Percentiles rank a stretch among this genome's conserved stretches.
Conservation (phyloP, 2,329 filamentous ascomycete species). For the Byssochlamys sp. region DNA sequence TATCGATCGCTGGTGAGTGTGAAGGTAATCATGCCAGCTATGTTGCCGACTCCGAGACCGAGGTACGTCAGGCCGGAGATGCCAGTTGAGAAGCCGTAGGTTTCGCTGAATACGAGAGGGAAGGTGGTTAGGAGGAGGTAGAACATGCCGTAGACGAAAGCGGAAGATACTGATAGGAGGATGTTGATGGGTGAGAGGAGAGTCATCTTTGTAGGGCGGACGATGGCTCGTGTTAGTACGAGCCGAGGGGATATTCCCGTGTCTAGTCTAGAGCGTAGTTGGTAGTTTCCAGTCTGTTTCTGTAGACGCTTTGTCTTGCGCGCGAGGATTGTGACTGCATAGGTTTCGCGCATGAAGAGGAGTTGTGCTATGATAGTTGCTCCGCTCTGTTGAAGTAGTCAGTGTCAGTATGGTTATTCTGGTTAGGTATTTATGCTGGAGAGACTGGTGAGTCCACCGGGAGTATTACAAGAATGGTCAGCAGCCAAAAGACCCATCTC, state of each 20-base stretch:
- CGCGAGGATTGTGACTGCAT: slow-evolving; percentile 32
- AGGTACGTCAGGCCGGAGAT: slow-evolving; percentile 41
- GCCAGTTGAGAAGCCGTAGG: slow-evolving; percentile 42
- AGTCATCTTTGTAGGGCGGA: slow-evolving; percentile 40
- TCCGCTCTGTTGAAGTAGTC: slow-evolving; percentile 23
- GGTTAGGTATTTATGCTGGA: too few relatives aligned
- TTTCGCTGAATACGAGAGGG: slow-evolving; percentile 41
- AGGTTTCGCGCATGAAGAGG: slow-evolving; percentile 36
- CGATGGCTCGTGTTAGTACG: slow-evolving; percentile 37
- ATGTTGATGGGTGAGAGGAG: slow-evolving; percentile 45
- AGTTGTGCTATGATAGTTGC: slow-evolving; percentile 26
- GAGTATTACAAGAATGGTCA: slow-evolving; percentile 19
- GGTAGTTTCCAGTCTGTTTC: slow-evolving; percentile 33
- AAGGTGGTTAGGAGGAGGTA: slow-evolving; percentile 52
- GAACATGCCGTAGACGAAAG: slow-evolving; percentile 48
- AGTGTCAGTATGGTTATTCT: background rate
- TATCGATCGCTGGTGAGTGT: slow-evolving; percentile 10
- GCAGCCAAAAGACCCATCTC: slow-evolving; percentile 29
- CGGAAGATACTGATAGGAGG: slow-evolving; percentile 45
- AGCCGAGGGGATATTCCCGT: slow-evolving; percentile 27
- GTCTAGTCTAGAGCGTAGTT: slow-evolving; percentile 20
- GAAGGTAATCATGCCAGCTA: slow-evolving; percentile 8
- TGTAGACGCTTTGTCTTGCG: slow-evolving; percentile 35
- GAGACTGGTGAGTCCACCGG: slow-evolving; percentile 1
- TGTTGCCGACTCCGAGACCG: slow-evolving; percentile 39